A percentile compares a stretch with the other conserved stretches of the same genome.
phyloP scores from a whole-genome alignment of 129 eudicot genomes.

The Helianthus annuus region HanXRQr2.0-SUNRISE NC_035445.2:152162621-152163120 shows the following conservation, averaged over 20 bases:
- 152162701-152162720: slow-evolving; percentile 25
- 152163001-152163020: slow-evolving; percentile 50
- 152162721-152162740: slow-evolving; percentile 25
- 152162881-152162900: slow-evolving; percentile 52
- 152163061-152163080: slow-evolving; percentile 96
- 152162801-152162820: slow-evolving; percentile 54
- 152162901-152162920: slow-evolving; percentile 72
- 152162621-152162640: slow-evolving; percentile 52
- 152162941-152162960: slow-evolving; percentile 88
- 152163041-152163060: slow-evolving; percentile 79
- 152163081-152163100: slow-evolving; percentile 57
- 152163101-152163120: slow-evolving; percentile 22
- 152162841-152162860: slow-evolving; percentile 82
- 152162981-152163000: slow-evolving; percentile 38
- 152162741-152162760: slow-evolving; percentile 39
- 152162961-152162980: slow-evolving; percentile 44
- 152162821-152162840: slow-evolving; percentile 59
- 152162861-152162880: slow-evolving; percentile 75
- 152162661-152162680: slow-evolving; percentile 53
- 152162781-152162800: slow-evolving; percentile 63
- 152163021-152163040: slow-evolving; percentile 76
- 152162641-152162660: slow-evolving; percentile 43
- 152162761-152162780: slow-evolving; percentile 63
- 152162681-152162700: slow-evolving; percentile 48
- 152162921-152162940: slow-evolving; percentile 82